A percentile compares a stretch with the other conserved stretches of the same genome.
phyloP scores from a whole-genome alignment of 2,329 filamentous ascomycete species.

The Bisporella sp. region DNA sequence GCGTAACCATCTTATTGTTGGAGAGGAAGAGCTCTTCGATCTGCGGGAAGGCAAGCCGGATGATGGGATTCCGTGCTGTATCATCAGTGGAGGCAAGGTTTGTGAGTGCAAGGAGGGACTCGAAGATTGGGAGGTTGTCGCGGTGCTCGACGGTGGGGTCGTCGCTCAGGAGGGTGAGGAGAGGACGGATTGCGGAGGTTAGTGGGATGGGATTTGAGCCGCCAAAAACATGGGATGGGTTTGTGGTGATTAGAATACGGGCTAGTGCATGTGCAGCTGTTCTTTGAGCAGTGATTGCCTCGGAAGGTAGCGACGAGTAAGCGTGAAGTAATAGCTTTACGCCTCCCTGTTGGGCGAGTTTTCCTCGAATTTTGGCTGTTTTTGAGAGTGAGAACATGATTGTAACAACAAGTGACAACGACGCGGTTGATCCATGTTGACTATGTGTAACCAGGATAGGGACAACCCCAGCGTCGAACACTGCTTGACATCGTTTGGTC shows the following conservation, averaged over 20 bases:
- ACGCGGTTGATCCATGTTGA: slow-evolving; percentile 64
- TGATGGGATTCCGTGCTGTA: slow-evolving; percentile 58
- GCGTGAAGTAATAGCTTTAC: slow-evolving; percentile 74
- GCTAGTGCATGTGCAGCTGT: slow-evolving; percentile 74
- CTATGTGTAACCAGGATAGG: slow-evolving; percentile 70
- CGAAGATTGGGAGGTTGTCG: slow-evolving; percentile 83
- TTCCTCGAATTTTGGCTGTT: slow-evolving; percentile 65
- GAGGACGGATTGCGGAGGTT: slow-evolving; percentile 73
- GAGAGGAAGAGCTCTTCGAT: slow-evolving; percentile 81
- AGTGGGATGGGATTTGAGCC: slow-evolving; percentile 67
- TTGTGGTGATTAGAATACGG: slow-evolving; percentile 78
- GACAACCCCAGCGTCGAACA: slow-evolving; percentile 74
- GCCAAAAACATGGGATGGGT: slow-evolving; percentile 78
- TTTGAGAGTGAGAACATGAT: slow-evolving; percentile 75
- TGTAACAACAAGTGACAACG: slow-evolving; percentile 64
- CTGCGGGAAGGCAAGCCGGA: slow-evolving; percentile 65
- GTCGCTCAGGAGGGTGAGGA: slow-evolving; percentile 65
- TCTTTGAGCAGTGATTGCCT: slow-evolving; percentile 40
- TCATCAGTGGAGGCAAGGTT: slow-evolving; percentile 78
- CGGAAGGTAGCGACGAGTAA: slow-evolving; percentile 53
- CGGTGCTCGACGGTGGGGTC: slow-evolving; percentile 56
- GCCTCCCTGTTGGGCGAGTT: slow-evolving; percentile 88
- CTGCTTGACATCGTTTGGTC: slow-evolving; percentile 62
- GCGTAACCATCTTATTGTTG: slow-evolving; percentile 66
- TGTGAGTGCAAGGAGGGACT: slow-evolving; percentile 83